A percentile compares a stretch with the other conserved stretches of the same genome.
phyloP scores from a whole-genome alignment of 2,329 filamentous ascomycete genomes.

The Corynespora cassiicola region DNA sequence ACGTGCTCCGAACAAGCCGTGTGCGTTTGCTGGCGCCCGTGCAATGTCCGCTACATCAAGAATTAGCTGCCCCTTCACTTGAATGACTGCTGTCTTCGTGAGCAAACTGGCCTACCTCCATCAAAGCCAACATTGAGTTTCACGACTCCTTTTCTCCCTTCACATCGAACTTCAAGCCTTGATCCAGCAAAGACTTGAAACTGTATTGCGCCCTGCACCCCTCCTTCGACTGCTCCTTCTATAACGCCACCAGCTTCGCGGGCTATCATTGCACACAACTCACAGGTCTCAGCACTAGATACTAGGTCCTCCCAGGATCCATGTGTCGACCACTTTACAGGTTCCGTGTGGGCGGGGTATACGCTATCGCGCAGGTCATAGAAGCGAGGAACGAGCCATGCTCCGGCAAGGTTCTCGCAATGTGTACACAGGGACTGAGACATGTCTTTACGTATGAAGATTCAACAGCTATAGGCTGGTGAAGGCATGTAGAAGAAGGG shows the following conservation, averaged over 20 bases:
- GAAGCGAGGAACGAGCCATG: slow-evolving; percentile 10
- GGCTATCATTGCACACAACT: slow-evolving; percentile 1
- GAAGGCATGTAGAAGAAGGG: too few species aligned
- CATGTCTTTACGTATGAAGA: too few species aligned
- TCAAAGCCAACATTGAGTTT: slow-evolving; percentile 6
- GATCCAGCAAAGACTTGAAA: slow-evolving; percentile 3
- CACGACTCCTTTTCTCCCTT: not conserved
- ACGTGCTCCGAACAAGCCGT: slow-evolving; percentile 1
- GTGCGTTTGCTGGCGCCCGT: not conserved
- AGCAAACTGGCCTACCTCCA: too few species aligned
- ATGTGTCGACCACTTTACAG: slow-evolving; percentile 7
- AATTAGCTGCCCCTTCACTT: too few species aligned
- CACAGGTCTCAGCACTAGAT: slow-evolving; percentile 1
- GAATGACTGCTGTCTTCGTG: too few species aligned
- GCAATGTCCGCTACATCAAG: slow-evolving; percentile 3
- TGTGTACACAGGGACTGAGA: slow-evolving; percentile 5
- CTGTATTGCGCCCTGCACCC: slow-evolving; percentile 1
- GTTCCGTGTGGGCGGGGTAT: slow-evolving; percentile 6
- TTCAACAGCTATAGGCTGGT: too few species aligned
- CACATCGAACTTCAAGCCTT: slow-evolving; percentile 7
- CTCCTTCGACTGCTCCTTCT: not conserved
- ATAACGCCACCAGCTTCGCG: not conserved
- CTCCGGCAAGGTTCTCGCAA: slow-evolving; percentile 7
- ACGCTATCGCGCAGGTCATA: slow-evolving; percentile 5
- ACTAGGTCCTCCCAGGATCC: slow-evolving; percentile 4